These are phyloP conservation scores for Peterozyma xylosa DNA, from an alignment of 805 yeast species.

Conservation along the genomic window DNA sequence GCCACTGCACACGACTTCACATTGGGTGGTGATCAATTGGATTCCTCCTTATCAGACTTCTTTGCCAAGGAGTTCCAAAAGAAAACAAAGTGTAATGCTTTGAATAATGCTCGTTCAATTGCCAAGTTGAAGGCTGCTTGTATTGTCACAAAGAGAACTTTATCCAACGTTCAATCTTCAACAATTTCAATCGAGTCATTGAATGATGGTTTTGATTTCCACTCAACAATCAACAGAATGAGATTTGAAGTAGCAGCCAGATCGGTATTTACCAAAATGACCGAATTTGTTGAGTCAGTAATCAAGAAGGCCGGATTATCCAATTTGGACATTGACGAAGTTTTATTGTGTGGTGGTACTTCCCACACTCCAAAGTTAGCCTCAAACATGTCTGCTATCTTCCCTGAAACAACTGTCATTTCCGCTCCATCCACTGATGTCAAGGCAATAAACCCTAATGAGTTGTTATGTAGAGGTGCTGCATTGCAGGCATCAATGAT, in stretches of 20 bases:
- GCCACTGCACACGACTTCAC: conserved; percentile 77
- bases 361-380: conserved; percentile 91
- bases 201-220: conserved; percentile 91
- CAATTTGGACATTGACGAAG: conserved; percentile 81
- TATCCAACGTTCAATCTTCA: conserved; percentile 82
- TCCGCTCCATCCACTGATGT: conserved; percentile 71
- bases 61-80: conserved; percentile 93
- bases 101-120: conserved; percentile 70
- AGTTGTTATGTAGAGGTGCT: conserved; percentile 87
- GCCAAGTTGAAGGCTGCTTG: conserved; percentile 86
- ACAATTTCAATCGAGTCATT: conserved; percentile 92
- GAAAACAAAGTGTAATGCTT: conserved; percentile 76
- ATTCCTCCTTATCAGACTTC: conserved; percentile 68
- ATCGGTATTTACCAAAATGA: conserved; percentile 67
- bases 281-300: conserved; percentile 64
- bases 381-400: conserved; percentile 58
- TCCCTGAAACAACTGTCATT: conserved; percentile 74
- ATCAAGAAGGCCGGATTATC: conserved; percentile 82
- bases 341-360: conserved; percentile 87
- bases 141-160: conserved; percentile 79
- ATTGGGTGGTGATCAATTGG: conserved; percentile 86
- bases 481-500: conserved; percentile 91
- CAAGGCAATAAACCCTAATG: conserved; percentile 82
- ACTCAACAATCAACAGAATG: conserved; percentile 87
- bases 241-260: conserved; percentile 86